Evolutionary conservation across 371 early-diverging fungal species (phyloP), one percentile per base, ranked within the genome.

Genomic region (Mucor irregularis): DNA sequence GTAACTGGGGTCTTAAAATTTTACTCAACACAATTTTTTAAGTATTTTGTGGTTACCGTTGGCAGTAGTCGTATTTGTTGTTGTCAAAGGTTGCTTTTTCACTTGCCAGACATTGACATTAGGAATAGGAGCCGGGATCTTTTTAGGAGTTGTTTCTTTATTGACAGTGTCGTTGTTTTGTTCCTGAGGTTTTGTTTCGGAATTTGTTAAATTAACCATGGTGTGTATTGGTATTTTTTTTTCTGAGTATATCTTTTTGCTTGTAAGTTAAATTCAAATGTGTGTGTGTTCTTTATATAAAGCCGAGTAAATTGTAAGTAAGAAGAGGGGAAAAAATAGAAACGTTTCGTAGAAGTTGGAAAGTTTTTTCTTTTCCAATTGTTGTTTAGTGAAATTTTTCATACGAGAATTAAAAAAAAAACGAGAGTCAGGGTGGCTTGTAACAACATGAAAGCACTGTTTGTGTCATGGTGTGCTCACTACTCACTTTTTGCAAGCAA

Each of bases 31-130:
- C n/a, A n/a, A n/a, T n/a, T n/a, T n/a, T n/a, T n/a, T n/a, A n/a
- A n/a, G 25, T 19, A 7, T 33, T 38, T 44, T 46, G 4, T 26
- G 25, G 5, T 33, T 50, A 55, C 49, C 39, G 39, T 39, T 55
- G 3, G 29, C 10, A 34, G 55, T 48, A 19, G 14, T 19, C 6
- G 39, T n/a, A 28, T 28, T 29, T 9, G 51, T 25, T 4, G 42
- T 26, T 49, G 55, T 9, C 6, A 39, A 28, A 34, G 21, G 13
- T 30, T 44, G 43, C 58, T 73, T 76, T 52, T 76, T 73, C 3
- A 68, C 59, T 48, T 74, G 66, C 81, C 81, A 80, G 46, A 71
- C 66, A 54, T 80, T 80, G 52, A 76, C 80, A 33, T 70, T 45
- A 31, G 80, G 76, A 19, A 72, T 68, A 34, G 74, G 70, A 37